Evolutionary conservation across 2,329 filamentous ascomycete species (phyloP).

Genomic region (Phaeosphaeria sp.): DNA sequence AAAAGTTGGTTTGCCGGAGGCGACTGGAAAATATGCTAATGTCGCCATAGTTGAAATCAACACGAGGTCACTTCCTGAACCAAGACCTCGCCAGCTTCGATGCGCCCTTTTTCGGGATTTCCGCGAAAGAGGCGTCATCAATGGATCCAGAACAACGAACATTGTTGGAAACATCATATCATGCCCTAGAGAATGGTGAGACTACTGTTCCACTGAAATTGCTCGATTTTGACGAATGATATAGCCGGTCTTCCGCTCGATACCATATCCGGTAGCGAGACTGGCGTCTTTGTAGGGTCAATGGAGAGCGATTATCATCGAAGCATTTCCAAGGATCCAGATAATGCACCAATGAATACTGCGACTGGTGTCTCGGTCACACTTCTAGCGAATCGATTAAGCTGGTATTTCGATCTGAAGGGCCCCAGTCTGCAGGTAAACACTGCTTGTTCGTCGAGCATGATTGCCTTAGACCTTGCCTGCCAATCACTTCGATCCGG

Average conservation of each 20-base stretch:
- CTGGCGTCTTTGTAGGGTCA: constrained; percentile 6
- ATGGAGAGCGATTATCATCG: constrained; percentile 13
- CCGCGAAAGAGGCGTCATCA: background rate
- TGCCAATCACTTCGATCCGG: constrained; percentile 8
- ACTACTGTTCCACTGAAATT: background rate
- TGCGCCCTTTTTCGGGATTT: constrained; percentile 1
- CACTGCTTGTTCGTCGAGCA: constrained; percentile 26
- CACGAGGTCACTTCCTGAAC: constrained; percentile 16
- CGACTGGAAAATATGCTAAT: background rate
- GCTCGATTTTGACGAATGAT: background rate
- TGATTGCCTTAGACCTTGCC: constrained; percentile 20
- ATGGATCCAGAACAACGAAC: constrained; percentile 24
- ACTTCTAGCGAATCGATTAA: constrained; percentile 17
- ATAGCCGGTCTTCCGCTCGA: constrained; percentile 9
- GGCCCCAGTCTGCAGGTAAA: constrained; percentile 25
- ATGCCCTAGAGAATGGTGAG: constrained; percentile 26
- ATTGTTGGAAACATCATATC: constrained; percentile 27
- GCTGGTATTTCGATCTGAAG: constrained; percentile 26
- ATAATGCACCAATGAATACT: background rate
- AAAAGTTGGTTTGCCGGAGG: no score
- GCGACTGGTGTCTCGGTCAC: constrained; percentile 3
- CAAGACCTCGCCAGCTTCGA: constrained; percentile 15
- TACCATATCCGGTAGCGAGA: constrained; percentile 5
- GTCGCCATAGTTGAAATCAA: background rate
- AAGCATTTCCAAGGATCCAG: constrained; percentile 22